Conservation (phyloP, 2,329 filamentous ascomycete genomes). For the Xylariaceae sp. region DNA sequence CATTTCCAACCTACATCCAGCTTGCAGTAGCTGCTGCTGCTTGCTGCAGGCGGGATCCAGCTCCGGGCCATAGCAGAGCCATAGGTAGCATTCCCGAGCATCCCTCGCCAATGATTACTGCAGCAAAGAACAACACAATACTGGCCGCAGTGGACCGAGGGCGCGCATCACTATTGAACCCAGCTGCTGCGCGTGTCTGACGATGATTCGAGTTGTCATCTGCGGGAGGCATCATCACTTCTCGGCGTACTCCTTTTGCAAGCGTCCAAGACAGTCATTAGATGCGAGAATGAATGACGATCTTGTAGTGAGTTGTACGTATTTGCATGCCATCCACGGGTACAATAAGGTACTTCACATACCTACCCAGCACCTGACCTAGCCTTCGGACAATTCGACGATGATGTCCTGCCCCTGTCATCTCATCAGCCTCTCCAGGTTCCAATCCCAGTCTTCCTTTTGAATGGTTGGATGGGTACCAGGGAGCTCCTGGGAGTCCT, state of each 20-base stretch:
- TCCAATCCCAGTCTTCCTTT: slow-evolving; percentile 12
- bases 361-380: no score
- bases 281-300: no score
- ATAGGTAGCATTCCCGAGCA: no score
- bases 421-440: slow-evolving; percentile 16
- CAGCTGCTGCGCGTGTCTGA: slow-evolving; percentile 1
- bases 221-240: no score
- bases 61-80: no score
- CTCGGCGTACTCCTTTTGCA: no score
- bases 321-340: no score
- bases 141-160: slow-evolving; percentile 6
- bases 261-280: no score
- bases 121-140: slow-evolving; percentile 5
- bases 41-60: slow-evolving; percentile 21
- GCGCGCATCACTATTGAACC: slow-evolving; percentile 10
- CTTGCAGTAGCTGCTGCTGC: slow-evolving; percentile 20
- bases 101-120: slow-evolving; percentile 2
- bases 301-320: no score
- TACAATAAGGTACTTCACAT: no score
- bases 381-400: no score
- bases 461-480: slow-evolving; percentile 12
- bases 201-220: slow-evolving; percentile 2
- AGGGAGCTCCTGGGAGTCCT: slow-evolving; percentile 3
- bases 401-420: not conserved
- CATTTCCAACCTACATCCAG: slow-evolving; percentile 25